Conservation (phyloP, 169 alveolate genomes). For the Plasmodium knowlesi region DNA sequence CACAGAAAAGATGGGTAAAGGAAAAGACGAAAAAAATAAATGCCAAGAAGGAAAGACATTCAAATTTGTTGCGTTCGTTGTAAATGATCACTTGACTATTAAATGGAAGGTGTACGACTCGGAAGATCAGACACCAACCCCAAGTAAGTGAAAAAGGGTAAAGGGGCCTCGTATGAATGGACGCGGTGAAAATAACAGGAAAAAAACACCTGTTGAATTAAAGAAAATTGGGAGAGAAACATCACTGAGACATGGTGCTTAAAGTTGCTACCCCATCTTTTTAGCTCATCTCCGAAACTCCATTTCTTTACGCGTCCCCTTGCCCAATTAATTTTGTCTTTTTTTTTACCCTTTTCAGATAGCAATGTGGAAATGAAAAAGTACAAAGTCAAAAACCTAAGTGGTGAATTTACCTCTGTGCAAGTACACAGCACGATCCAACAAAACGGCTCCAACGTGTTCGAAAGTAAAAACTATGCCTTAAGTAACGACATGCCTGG, state of each 20-base stretch:
- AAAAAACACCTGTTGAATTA: not conserved
- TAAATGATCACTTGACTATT: not conserved
- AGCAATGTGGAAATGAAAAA: not conserved
- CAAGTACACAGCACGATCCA: not conserved
- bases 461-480: slow-evolving; percentile 35
- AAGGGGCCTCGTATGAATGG: not conserved
- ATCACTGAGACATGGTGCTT: not conserved
- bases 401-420: slow-evolving; percentile 5
- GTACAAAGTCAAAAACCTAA: not conserved
- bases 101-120: slow-evolving; percentile 22
- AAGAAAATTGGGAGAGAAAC: not conserved
- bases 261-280: not conserved
- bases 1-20: not conserved
- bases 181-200: not conserved
- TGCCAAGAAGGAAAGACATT: not conserved
- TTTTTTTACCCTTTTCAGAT: not conserved
- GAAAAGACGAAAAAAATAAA: not conserved
- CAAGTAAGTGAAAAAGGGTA: not conserved
- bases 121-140: not conserved
- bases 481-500: slow-evolving; percentile 20
- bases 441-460: not conserved
- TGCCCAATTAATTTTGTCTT: not conserved
- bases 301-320: not conserved
- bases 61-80: slow-evolving; percentile 16
- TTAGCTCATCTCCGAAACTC: not conserved